These are phyloP conservation scores for Knufia fluminis DNA, from an alignment of 2,329 filamentous ascomycete genomes.

Conservation along the genomic window DNA sequence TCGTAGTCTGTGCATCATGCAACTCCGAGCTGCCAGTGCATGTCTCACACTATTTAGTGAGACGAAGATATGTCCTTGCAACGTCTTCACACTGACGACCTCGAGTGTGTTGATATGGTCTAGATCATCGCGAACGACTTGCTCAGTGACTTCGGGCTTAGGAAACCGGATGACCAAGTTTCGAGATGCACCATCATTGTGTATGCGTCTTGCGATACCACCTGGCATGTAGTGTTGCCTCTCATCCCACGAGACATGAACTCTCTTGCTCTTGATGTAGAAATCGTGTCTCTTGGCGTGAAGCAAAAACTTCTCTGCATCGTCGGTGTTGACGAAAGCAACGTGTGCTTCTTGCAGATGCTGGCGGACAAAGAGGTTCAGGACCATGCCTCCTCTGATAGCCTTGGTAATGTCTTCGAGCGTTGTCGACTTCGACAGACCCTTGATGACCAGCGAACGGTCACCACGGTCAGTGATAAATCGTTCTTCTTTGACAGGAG, in stretches of 20 bases:
- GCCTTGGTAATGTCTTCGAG: constrained; percentile 56
- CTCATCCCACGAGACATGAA: constrained; percentile 60
- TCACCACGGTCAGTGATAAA: constrained; percentile 13
- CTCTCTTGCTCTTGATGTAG: constrained; percentile 59
- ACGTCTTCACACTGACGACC: constrained; percentile 56
- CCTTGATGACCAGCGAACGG: constrained; percentile 54
- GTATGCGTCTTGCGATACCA: constrained; percentile 57
- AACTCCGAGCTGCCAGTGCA: constrained; percentile 65
- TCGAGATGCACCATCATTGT: constrained; percentile 54
- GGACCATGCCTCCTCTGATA: constrained; percentile 60
- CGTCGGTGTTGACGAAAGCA: constrained; percentile 58
- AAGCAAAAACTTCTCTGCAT: constrained; percentile 56
- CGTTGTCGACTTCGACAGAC: constrained; percentile 53
- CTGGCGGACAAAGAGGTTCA: constrained; percentile 57
- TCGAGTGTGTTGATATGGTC: constrained; percentile 75
- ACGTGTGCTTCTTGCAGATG: constrained; percentile 54
- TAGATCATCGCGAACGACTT: constrained; percentile 59
- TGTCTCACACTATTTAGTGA: constrained; percentile 69
- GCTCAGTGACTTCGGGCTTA: constrained; percentile 50
- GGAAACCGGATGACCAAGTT: constrained; percentile 62
- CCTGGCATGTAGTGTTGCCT: constrained; percentile 57
- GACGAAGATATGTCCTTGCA: constrained; percentile 53
- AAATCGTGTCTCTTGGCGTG: constrained; percentile 57
- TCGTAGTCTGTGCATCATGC: constrained; percentile 58
- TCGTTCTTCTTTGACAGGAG: not conserved